A percentile compares a stretch with the other conserved stretches of the same genome.
Evolutionary conservation across 768 basidiomycete species (phyloP).

Genomic region (Trametes meyenii): DNA sequence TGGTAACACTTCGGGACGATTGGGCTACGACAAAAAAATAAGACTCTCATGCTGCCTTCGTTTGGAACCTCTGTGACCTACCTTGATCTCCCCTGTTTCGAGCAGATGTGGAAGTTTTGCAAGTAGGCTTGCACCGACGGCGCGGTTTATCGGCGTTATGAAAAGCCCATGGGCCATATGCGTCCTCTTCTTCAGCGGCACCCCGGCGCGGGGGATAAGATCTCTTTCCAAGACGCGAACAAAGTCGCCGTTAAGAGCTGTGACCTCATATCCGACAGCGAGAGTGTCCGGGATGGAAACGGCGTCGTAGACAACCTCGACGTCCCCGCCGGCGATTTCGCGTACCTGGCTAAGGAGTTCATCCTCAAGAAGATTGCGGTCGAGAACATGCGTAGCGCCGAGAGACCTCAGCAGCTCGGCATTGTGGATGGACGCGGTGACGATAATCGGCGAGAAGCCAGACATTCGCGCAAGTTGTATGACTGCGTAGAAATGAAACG

Average conservation of each 20-base stretch:
- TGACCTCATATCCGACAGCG: slow-evolving; percentile 19
- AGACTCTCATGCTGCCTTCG: background rate
- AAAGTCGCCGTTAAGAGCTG: slow-evolving; percentile 28
- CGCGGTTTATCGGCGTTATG: slow-evolving; percentile 3
- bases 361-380: slow-evolving; percentile 27
- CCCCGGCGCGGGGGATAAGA: background rate
- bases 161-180: slow-evolving; percentile 10
- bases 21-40: slow-evolving; percentile 40
- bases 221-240: slow-evolving; percentile 16
- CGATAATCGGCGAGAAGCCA: slow-evolving; percentile 35
- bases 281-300: slow-evolving; percentile 28
- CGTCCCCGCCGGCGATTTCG: slow-evolving; percentile 25
- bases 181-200: slow-evolving; percentile 5
- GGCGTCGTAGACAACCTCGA: slow-evolving; percentile 30
- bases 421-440: slow-evolving; percentile 33
- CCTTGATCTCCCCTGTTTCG: slow-evolving; percentile 22
- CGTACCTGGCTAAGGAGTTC: slow-evolving; percentile 12
- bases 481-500: slow-evolving; percentile 2
- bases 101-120: slow-evolving; percentile 17
- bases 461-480: slow-evolving; percentile 34
- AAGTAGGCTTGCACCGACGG: slow-evolving; percentile 13
- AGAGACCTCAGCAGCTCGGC: slow-evolving; percentile 24
- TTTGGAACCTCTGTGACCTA: background rate
- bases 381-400: slow-evolving; percentile 34
- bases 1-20: slow-evolving; percentile 43